A percentile compares a stretch with the other conserved stretches of the same genome.
Conservation (phyloP, 2,329 filamentous ascomycete species). For the Hymenoscyphus fraxineus region DNA sequence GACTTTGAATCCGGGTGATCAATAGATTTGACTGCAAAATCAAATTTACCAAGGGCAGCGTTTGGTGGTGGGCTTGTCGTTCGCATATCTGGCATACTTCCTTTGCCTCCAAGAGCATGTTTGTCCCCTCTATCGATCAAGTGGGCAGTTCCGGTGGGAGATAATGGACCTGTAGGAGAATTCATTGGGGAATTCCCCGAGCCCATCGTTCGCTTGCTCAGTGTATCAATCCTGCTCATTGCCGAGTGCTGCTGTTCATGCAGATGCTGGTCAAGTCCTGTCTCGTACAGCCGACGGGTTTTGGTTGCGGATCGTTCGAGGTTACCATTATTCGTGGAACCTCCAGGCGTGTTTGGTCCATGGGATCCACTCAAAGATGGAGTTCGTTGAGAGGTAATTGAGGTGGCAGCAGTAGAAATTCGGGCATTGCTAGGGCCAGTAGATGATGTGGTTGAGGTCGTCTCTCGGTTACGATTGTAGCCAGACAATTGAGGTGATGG, state of each 20-base stretch:
- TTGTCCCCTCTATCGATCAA: slow-evolving; percentile 46
- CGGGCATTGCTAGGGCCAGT: slow-evolving; percentile 61
- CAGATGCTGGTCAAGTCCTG: slow-evolving; percentile 72
- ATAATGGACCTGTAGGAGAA: slow-evolving; percentile 33
- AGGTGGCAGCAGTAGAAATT: slow-evolving; percentile 84
- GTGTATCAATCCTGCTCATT: slow-evolving; percentile 73
- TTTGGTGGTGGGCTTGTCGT: slow-evolving; percentile 44
- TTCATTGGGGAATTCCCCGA: slow-evolving; percentile 28
- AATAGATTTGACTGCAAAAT: slow-evolving; percentile 36
- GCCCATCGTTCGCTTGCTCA: slow-evolving; percentile 53
- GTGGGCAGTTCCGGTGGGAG: slow-evolving; percentile 31
- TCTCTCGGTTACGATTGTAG: slow-evolving; percentile 75
- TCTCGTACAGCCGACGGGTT: slow-evolving; percentile 75
- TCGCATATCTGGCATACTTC: slow-evolving; percentile 67
- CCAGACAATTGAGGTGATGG: slow-evolving; percentile 56
- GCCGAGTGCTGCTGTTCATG: slow-evolving; percentile 77
- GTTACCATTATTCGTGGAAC: slow-evolving; percentile 39
- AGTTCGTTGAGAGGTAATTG: slow-evolving; percentile 69
- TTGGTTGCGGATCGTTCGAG: slow-evolving; percentile 67
- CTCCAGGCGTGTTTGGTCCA: slow-evolving; percentile 36
- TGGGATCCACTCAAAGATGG: slow-evolving; percentile 51
- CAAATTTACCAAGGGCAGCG: slow-evolving; percentile 38
- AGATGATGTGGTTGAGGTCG: slow-evolving; percentile 78
- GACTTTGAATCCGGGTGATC: slow-evolving; percentile 33
- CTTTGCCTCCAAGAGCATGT: slow-evolving; percentile 48